Base-by-base conservation (phyloP, 2,329 filamentous ascomycete genomes). In the Emericellopsis atlantica region DNA sequence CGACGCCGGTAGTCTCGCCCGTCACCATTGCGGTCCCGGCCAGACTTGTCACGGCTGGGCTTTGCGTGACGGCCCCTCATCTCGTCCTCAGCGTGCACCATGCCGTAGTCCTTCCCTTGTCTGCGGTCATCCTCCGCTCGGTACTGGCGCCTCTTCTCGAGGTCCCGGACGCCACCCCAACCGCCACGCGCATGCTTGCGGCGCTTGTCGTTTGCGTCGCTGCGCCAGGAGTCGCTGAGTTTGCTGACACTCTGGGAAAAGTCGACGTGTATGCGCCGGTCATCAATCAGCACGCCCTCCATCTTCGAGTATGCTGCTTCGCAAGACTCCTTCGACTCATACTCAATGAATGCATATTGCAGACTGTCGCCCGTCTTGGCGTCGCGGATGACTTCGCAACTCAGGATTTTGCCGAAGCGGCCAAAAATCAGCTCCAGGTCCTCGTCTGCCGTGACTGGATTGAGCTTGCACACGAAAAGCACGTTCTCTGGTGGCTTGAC, bases 271-370 rank as follows among this genome's bases (percentile, higher is more conserved):
- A 98, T 98, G 34, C 92, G 81, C 48, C 95, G 85, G 52, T 98
- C 92, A 54, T 98, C 92, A 48, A 98, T 96, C 42, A 98, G 66
- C 2, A 96, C 90, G 2, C 83, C 87, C 59, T 98, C 88, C 92
- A 98, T 98, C 65, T 98, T 98, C 67, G 93, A 92, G 55, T 95
- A 98, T 3, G 92, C 92, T 40, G 85, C 79, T 62, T 98, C 92
- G 58, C 92, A 96, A 40, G 90, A 84, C 49, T 82, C 77, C 62
- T 95, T 92, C 42, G 93, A 84, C 44, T 90, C 85, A 53, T 90
- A 98, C 58, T 98, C 92, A 54, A 98, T 93, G 51, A 98, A 98
- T 1, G 92, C 88, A 56, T 98, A 98, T 58, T 98, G 92, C 38
- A 98, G 65, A 54, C 87, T 95, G 62, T 98, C 92, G 4, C 88